Conservation (phyloP, 306 rosid genomes). For the Gastrolobium bilobum region DNA sequence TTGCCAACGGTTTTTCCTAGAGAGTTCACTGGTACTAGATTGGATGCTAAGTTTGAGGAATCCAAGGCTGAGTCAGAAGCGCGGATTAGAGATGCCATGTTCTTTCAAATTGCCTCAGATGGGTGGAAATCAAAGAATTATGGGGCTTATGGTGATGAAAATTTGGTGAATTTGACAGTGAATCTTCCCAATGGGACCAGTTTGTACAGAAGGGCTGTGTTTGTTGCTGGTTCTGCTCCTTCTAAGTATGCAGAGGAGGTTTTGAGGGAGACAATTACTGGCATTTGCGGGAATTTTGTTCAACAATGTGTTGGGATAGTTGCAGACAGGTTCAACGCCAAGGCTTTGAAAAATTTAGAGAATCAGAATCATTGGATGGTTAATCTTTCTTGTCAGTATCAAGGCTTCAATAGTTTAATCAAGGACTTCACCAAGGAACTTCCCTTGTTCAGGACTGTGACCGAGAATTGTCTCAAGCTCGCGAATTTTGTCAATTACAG, state of each 20-base stretch:
- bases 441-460: conserved; percentile 65
- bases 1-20: conserved; percentile 69
- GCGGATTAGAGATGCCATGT: conserved; percentile 87
- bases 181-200: conserved; percentile 97
- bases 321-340: conserved; percentile 83
- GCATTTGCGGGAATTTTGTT: conserved; percentile 78
- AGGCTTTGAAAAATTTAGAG: conserved; percentile 87
- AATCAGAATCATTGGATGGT: conserved; percentile 93
- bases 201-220: conserved; percentile 79
- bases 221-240: conserved; percentile 75
- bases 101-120: conserved; percentile 82
- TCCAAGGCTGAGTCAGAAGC: conserved; percentile 82
- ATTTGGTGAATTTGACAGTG: conserved; percentile 76
- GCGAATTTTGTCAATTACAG: conserved; percentile 77
- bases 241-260: conserved; percentile 87
- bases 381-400: conserved; percentile 90
- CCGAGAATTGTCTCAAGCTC: conserved; percentile 74
- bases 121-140: conserved; percentile 76
- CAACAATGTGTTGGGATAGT: conserved; percentile 94
- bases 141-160: conserved; percentile 57
- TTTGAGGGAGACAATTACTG: conserved; percentile 85
- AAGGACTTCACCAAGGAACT: conserved; percentile 81
- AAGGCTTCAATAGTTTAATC: conserved; percentile 72
- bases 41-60: conserved; percentile 76
- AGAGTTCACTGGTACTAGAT: conserved; percentile 65